Evolutionary conservation across 805 yeast species (phyloP).

Genomic region (Ogataea pilisensis): DNA sequence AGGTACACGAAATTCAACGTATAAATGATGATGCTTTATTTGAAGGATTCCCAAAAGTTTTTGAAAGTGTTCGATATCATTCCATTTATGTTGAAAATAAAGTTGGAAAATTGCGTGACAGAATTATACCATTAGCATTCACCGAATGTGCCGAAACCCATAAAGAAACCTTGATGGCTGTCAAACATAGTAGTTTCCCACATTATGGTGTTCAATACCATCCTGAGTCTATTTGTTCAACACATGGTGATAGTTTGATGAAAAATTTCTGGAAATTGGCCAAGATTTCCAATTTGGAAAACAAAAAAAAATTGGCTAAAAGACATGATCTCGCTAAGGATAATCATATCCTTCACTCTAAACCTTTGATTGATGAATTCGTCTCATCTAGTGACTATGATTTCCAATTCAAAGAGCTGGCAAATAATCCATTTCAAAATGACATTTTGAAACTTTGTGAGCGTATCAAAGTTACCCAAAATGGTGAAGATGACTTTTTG

Average conservation of each 20-base stretch:
- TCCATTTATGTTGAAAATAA: conserved; percentile 55
- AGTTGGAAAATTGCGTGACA: conserved; percentile 2
- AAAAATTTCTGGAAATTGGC: conserved; percentile 59
- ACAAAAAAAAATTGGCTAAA: background rate
- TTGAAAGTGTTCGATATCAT: conserved; percentile 83
- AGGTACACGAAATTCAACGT: conserved; percentile 50
- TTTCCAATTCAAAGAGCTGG: conserved; percentile 13
- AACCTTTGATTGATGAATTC: conserved; percentile 23
- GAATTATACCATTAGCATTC: conserved; percentile 57
- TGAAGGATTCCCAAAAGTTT: conserved; percentile 35
- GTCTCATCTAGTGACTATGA: conserved; percentile 5
- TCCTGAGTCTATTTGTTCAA: conserved; percentile 91
- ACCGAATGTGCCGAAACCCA: conserved; percentile 39
- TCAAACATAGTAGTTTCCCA: conserved; percentile 53
- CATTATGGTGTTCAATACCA: conserved; percentile 95
- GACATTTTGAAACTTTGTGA: conserved; percentile 45
- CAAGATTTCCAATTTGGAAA: conserved; percentile 16
- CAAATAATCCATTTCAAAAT: background rate
- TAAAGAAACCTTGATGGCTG: conserved; percentile 70
- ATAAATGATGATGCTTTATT: conserved; percentile 35
- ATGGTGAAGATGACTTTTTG: conserved; percentile 44
- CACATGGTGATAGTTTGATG: conserved; percentile 55
- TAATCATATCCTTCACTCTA: conserved; percentile 19
- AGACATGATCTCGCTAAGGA: conserved; percentile 10
- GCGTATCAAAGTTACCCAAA: conserved; percentile 17